Conservation (phyloP, 2,329 filamentous ascomycete genomes). For the Coniochaeta sp. region DNA sequence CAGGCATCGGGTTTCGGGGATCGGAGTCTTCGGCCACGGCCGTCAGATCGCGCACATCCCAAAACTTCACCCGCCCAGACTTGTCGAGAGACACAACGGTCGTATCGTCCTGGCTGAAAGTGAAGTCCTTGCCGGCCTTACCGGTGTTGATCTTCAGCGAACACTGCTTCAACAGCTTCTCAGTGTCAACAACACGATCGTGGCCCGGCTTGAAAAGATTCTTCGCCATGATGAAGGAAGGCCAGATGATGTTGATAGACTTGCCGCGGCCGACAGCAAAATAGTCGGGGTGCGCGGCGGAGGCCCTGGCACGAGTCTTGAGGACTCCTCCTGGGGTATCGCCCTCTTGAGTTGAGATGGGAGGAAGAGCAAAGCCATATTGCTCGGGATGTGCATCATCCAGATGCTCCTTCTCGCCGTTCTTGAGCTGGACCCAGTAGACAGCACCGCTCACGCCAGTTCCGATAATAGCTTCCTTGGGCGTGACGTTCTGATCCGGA, state of each 20-base stretch:
- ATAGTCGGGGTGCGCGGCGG: constrained; percentile 81
- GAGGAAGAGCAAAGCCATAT: constrained; percentile 82
- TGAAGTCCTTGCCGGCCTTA: constrained; percentile 97
- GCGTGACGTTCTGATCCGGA: constrained; percentile 43
- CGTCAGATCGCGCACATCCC: constrained; percentile 82
- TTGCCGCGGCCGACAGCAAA: constrained; percentile 95
- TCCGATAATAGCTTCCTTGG: constrained; percentile 77
- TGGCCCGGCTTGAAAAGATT: constrained; percentile 56
- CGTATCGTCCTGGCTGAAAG: constrained; percentile 93
- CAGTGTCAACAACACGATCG: constrained; percentile 71
- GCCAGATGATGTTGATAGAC: constrained; percentile 84
- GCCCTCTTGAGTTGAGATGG: constrained; percentile 77
- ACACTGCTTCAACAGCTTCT: constrained; percentile 79
- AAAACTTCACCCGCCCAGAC: constrained; percentile 92
- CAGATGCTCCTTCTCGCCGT: constrained; percentile 70
- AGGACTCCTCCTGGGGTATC: constrained; percentile 86
- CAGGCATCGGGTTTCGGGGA: constrained; percentile 42
- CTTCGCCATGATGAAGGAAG: constrained; percentile 54
- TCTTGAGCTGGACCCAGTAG: constrained; percentile 85
- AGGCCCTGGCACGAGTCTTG: constrained; percentile 90
- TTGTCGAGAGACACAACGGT: constrained; percentile 95
- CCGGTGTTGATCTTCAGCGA: constrained; percentile 91
- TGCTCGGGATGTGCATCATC: constrained; percentile 73
- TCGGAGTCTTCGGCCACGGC: constrained; percentile 43
- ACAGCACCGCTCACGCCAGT: constrained; percentile 92